Percentiles rank a stretch among this genome's conserved stretches.
These are phyloP conservation scores for Apophysomyces trapeziformis DNA, from an alignment of 371 early-diverging fungal genomes.

Conservation along the genomic window DNA sequence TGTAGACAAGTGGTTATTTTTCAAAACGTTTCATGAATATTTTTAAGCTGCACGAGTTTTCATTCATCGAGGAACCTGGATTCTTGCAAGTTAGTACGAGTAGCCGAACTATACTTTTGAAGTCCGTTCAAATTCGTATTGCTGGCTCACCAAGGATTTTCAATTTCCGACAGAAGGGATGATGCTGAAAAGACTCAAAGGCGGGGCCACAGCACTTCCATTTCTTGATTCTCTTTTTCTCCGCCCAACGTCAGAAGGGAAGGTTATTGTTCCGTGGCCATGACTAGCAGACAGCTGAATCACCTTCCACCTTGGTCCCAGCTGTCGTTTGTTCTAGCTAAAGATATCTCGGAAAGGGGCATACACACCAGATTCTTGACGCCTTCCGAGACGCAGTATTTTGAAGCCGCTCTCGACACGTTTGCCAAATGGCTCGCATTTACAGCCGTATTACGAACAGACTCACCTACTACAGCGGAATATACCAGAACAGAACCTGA, in stretches of 20 bases:
- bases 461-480: constrained; percentile 4
- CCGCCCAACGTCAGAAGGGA: constrained; percentile 10
- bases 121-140: too few relatives aligned
- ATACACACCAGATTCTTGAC: constrained; percentile 12
- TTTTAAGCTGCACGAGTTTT: too few relatives aligned
- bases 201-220: constrained; percentile 6
- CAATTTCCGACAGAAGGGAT: too few relatives aligned
- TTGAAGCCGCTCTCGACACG: constrained; percentile 37
- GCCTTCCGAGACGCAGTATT: constrained; percentile 33
- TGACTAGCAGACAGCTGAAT: constrained; percentile 11
- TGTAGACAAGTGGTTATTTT: too few relatives aligned
- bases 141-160: too few relatives aligned
- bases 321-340: constrained; percentile 20
- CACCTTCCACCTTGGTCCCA: constrained; percentile 12
- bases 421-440: constrained; percentile 41
- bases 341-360: constrained; percentile 14
- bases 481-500: constrained; percentile 11
- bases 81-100: too few relatives aligned
- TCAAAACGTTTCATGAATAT: too few relatives aligned
- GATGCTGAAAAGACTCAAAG: too few relatives aligned
- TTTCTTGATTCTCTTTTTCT: constrained; percentile 5
- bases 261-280: constrained; percentile 11
- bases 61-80: too few relatives aligned
- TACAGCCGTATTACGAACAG: constrained; percentile 21
- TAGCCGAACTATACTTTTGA: too few relatives aligned